Evolutionary conservation across 495 filamentous ascomycete species (phyloP), one percentile per base, ranked within the genome.

Genomic region (Bombardia bombarda): DNA sequence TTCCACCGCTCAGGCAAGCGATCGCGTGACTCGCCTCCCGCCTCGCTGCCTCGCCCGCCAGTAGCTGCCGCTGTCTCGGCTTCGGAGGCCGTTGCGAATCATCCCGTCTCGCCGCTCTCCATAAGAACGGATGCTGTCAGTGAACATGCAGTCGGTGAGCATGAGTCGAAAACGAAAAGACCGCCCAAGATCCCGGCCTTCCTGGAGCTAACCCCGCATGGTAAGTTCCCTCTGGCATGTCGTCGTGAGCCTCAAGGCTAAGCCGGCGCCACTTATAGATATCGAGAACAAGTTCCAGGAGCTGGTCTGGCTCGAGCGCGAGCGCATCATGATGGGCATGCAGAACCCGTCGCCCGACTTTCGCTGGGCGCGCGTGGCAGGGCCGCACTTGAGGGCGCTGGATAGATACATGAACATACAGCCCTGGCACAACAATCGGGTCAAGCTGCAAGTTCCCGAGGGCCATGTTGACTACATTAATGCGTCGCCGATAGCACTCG

Each of bases 381-480:
- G 40, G 46, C 69, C 47, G 60, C 82, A 73, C 35, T 46, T 58
- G 45, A 58, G 67, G 61, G 38, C 60, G 50, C 50, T 86, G 38
- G 88, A 95, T 62, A 77, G 90, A 25, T 95, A 95, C 62, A 55
- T 72, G 38, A 93, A 96, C 56, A 83, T 96, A 32, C 81, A 87
- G 45, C 86, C 89, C 0, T 96, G 80, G 80, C 78, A 79, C 42
- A 80, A 86, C 57, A 89, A 90, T 51, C 87, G 92, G 1, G 70
- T 99, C 40, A 83, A 81, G 55, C 78, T 99, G 18, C 75, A 75
- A 25, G 92, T 97, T 2, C 83, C 86, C 9, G 77, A 82, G 22
- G 87, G 83, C 12, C 66, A 81, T 43, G 79, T 80, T 50, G 86
- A 96, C 61, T 99, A 97, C 63, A 93, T 97, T 69, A 99, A 99